These are phyloP conservation scores for Linderniella brevidens DNA, from an alignment of 257 asterid genomes.

Conservation along the genomic window DNA sequence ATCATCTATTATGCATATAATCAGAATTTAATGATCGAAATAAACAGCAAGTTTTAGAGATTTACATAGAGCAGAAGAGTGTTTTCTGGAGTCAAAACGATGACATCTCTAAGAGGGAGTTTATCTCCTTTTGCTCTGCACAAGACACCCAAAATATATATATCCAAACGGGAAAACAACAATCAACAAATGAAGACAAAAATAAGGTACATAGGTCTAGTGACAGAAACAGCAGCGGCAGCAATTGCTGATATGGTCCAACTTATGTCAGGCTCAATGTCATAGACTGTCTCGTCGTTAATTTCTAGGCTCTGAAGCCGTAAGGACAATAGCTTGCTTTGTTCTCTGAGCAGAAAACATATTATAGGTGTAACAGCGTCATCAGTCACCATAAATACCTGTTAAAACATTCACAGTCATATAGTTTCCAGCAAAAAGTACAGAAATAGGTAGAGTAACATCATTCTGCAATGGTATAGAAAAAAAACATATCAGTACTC, in stretches of 20 bases:
- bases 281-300: constrained; percentile 50
- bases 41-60: constrained; percentile 16
- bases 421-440: constrained; percentile 2
- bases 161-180: constrained; percentile 2
- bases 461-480: neutral
- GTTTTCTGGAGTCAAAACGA: constrained; percentile 61
- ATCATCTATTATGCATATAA: too few species aligned
- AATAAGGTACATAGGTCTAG: constrained; percentile 58
- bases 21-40: neutral
- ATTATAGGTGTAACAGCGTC: constrained; percentile 54
- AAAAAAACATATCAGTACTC: too few species aligned
- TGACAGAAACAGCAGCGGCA: constrained; percentile 76
- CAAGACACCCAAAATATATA: constrained; percentile 13
- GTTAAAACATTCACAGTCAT: constrained; percentile 9
- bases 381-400: constrained; percentile 89
- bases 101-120: constrained; percentile 52
- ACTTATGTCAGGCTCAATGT: constrained; percentile 84
- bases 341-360: constrained; percentile 82
- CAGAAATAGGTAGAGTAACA: constrained; percentile 10
- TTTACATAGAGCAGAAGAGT: constrained; percentile 74
- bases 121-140: constrained; percentile 50
- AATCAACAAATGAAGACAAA: constrained; percentile 7
- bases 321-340: constrained; percentile 53
- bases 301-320: constrained; percentile 63
- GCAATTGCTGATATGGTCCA: constrained; percentile 86